Evolutionary conservation across 495 filamentous ascomycete species (phyloP).

Genomic region (Letharia lupina): DNA sequence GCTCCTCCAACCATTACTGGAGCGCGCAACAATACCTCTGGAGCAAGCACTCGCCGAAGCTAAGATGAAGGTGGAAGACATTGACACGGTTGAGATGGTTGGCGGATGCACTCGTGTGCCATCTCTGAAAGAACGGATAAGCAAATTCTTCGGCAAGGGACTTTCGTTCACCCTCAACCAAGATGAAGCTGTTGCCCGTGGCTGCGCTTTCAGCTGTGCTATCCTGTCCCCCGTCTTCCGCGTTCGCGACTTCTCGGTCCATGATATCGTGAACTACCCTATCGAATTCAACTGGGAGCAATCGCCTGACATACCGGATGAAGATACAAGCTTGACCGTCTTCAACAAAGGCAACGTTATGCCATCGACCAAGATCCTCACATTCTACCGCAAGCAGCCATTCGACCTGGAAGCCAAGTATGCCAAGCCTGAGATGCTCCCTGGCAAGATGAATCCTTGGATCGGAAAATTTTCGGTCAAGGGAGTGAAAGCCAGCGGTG

Average conservation of each 20-base stretch:
- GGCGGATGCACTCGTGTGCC: conserved; percentile 95
- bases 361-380: conserved; percentile 98
- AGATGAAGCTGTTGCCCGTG: conserved; percentile 93
- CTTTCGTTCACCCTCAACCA: conserved; percentile 97
- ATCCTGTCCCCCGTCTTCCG: conserved; percentile 97
- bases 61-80: conserved; percentile 80
- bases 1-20: conserved; percentile 77
- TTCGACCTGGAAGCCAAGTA: conserved; percentile 97
- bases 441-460: conserved; percentile 86
- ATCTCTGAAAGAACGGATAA: conserved; percentile 80
- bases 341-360: conserved; percentile 97
- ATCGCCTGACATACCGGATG: conserved; percentile 94
- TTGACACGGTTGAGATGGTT: conserved; percentile 88
- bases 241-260: conserved; percentile 93
- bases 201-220: conserved; percentile 95
- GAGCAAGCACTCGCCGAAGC: conserved; percentile 90
- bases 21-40: conserved; percentile 61
- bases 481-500: conserved; percentile 73
- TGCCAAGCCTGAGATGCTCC: conserved; percentile 75
- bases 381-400: conserved; percentile 96
- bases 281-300: conserved; percentile 99
- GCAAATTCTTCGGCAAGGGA: conserved; percentile 80
- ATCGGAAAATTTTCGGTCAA: conserved; percentile 95
- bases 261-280: conserved; percentile 95
- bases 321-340: conserved; percentile 94